phyloP scores from a whole-genome alignment of 345 rosid species.

The Lepidium africanum region DNA sequence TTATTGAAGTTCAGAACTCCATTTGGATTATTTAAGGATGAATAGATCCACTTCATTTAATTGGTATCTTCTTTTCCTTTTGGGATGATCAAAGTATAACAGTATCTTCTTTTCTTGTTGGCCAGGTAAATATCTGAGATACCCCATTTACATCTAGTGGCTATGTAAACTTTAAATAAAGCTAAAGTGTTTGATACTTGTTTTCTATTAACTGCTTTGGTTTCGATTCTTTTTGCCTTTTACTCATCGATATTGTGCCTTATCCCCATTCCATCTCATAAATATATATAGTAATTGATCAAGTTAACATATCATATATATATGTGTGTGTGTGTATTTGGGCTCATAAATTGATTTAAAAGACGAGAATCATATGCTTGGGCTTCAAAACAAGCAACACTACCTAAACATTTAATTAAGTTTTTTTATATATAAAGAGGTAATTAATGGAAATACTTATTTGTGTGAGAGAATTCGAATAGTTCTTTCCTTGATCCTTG shows the following conservation, averaged over 20 bases:
- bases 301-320: background rate
- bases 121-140: background rate
- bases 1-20: background rate
- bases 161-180: constrained; percentile 1
- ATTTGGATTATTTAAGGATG: constrained; percentile 13
- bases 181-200: constrained; percentile 21
- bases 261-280: background rate
- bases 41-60: background rate
- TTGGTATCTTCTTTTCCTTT: constrained; percentile 22
- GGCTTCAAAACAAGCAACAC: constrained; percentile 14
- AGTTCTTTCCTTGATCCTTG: constrained; percentile 5
- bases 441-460: background rate
- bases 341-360: background rate
- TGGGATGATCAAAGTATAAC: background rate
- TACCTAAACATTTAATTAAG: background rate
- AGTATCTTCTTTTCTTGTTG: constrained; percentile 23
- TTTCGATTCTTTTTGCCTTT: constrained; percentile 18
- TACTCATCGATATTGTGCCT: background rate
- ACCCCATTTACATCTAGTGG: constrained; percentile 1
- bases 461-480: background rate
- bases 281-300: too few relatives aligned
- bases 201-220: background rate
- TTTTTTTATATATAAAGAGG: background rate
- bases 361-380: constrained; percentile 7
- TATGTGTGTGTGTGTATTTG: background rate